Evolutionary conservation across 75 land plant genomes (phyloP).

Genomic region (Azolla pinnata): DNA sequence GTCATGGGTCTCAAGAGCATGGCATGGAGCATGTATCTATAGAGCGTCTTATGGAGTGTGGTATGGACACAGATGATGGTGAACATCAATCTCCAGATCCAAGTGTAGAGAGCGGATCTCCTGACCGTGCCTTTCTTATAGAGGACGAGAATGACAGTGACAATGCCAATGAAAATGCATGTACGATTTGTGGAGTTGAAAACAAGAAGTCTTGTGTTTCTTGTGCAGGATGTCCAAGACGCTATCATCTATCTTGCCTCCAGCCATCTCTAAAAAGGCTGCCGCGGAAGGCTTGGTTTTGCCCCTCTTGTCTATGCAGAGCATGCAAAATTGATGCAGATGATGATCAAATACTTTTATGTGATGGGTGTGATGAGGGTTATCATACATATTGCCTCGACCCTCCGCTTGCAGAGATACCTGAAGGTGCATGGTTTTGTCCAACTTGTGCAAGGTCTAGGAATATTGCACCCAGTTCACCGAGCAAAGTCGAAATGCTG

Average conservation of each 20-base stretch:
- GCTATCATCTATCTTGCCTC: conserved; percentile 49
- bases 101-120: neutral
- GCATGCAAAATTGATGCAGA: conserved; percentile 55
- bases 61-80: too few relatives aligned
- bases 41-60: too few relatives aligned
- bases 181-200: conserved; percentile 37
- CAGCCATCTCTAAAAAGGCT: conserved; percentile 26
- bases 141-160: too few relatives aligned
- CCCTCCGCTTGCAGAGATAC: conserved; percentile 59
- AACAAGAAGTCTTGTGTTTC: conserved; percentile 14
- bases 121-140: neutral
- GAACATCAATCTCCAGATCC: too few relatives aligned
- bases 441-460: conserved; percentile 29
- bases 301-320: conserved; percentile 82
- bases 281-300: conserved; percentile 46
- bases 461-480: neutral
- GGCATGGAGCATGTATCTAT: too few relatives aligned
- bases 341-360: conserved; percentile 61
- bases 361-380: conserved; percentile 90
- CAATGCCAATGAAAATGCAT: neutral
- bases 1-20: neutral
- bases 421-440: conserved; percentile 80
- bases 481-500: neutral
- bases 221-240: conserved; percentile 27
- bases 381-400: conserved; percentile 76